Evolutionary conservation across 1,139 yeast genomes (phyloP).

Genomic region (Spathaspora sp.): DNA sequence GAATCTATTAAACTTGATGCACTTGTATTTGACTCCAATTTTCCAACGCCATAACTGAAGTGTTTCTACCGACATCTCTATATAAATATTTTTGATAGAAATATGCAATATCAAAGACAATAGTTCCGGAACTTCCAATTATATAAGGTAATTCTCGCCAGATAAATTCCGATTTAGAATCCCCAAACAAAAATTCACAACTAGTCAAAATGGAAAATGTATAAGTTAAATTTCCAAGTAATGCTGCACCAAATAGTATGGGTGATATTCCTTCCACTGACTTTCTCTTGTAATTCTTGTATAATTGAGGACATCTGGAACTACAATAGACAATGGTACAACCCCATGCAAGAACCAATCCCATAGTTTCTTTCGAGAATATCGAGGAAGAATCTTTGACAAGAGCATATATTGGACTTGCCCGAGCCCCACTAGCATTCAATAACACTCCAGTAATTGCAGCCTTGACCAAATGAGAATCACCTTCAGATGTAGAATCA

Average conservation of each 20-base stretch:
- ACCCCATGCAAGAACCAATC: constrained; percentile 71
- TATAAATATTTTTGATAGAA: constrained; percentile 61
- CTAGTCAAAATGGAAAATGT: constrained; percentile 68
- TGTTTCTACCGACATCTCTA: constrained; percentile 26
- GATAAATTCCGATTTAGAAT: constrained; percentile 49
- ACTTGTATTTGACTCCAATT: constrained; percentile 21
- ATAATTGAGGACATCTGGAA: constrained; percentile 83
- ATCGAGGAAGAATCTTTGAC: constrained; percentile 1
- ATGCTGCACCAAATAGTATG: constrained; percentile 72
- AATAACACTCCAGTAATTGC: constrained; percentile 23
- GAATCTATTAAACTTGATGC: constrained; percentile 4
- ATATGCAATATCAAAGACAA: constrained; percentile 72
- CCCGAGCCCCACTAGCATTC: constrained; percentile 24
- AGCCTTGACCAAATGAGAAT: constrained; percentile 10
- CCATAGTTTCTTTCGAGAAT: constrained; percentile 28
- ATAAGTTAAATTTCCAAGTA: constrained; percentile 79
- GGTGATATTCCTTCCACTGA: constrained; percentile 87
- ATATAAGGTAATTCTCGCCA: constrained; percentile 76
- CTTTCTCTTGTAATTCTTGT: constrained; percentile 69
- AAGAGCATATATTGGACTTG: constrained; percentile 16
- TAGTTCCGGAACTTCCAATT: constrained; percentile 84
- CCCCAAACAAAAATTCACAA: constrained; percentile 33
- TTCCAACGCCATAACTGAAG: constrained; percentile 28
- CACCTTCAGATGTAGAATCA: constrained; percentile 22
- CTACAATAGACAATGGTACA: constrained; percentile 75